Evolutionary conservation across 768 basidiomycete species (phyloP).

Genomic region (Suillus luteus): DNA sequence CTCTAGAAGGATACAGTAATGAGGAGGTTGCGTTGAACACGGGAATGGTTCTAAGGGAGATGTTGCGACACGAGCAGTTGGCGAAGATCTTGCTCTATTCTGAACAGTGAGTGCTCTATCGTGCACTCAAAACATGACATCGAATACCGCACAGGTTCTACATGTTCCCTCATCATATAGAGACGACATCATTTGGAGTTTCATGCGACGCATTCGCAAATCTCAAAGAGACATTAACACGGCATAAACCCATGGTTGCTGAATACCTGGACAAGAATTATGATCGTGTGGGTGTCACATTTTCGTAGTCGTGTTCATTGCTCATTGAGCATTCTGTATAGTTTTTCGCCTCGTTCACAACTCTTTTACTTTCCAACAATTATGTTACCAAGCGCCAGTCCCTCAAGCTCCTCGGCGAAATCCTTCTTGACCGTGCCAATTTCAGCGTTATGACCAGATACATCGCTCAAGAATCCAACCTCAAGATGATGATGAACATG

Average conservation of each 20-base stretch:
- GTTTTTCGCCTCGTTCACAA: constrained; percentile 97
- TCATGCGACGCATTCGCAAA: constrained; percentile 98
- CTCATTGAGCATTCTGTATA: constrained; percentile 31
- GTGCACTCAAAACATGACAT: neutral
- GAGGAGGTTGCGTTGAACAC: constrained; percentile 97
- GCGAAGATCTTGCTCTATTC: constrained; percentile 89
- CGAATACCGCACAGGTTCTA: constrained; percentile 68
- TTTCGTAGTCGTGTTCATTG: neutral
- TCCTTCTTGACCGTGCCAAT: constrained; percentile 95
- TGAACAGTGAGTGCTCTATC: constrained; percentile 73
- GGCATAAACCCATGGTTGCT: constrained; percentile 98
- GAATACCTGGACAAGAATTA: constrained; percentile 97
- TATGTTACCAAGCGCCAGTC: constrained; percentile 99
- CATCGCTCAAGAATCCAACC: constrained; percentile 91
- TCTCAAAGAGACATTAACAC: constrained; percentile 94
- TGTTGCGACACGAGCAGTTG: constrained; percentile 90
- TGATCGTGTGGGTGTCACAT: constrained; percentile 67
- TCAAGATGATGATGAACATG: constrained; percentile 99
- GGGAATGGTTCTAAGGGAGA: constrained; percentile 96
- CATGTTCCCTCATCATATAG: constrained; percentile 94
- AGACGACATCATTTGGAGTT: constrained; percentile 96
- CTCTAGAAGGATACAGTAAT: constrained; percentile 90
- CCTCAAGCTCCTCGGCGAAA: constrained; percentile 96
- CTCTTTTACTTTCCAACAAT: constrained; percentile 89
- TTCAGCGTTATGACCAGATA: constrained; percentile 99